Evolutionary conservation across 2,329 filamentous ascomycete species (phyloP), one percentile per base, ranked within the genome.

Genomic region (Claviceps humidiphila): DNA sequence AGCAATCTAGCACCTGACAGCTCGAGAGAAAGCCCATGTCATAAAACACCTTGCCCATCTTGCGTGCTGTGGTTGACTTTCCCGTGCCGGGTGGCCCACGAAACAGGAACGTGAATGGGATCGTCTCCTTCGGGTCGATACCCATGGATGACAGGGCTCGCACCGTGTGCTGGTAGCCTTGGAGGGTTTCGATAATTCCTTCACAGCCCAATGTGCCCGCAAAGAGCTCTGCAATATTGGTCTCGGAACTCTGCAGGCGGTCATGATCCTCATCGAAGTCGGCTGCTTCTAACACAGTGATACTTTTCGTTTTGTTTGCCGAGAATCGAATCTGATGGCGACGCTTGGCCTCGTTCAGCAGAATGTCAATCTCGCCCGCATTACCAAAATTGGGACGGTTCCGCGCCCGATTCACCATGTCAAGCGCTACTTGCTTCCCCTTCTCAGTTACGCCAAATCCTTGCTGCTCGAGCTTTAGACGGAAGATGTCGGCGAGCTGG

Each of bases 31-130:
- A 77, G 0, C 84, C 84, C 73, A 89, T 78, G 58, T 89, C 81
- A 59, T 87, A 89, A 60, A 80, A 90, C 0, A 90, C 71, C 55
- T 87, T 77, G 3, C 85, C 85, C 74, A 90, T 86, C 55, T 82
- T 85, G n/a, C 75, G 69, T 0, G 87, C 87, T 0, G 73, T 87
- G 0, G 81, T 82, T 0, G 85, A 88, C 60, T 89, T 89, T 0
- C 85, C 86, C 0, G 85, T 89, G 0, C 81, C 82, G 14, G 81
- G 81, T 0, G 68, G 41, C 13, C 85, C 84, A 0, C 78, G 74
- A 66, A 88, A 88, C 0, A 88, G 58, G 57, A 87, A 87, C 55
- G 77, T 84, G 61, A 84, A 85, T 0, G 83, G 82, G 0, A 87
- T 72, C 11, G 76, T 61, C 0, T 65, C 60, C 17, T 52, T 58